Evolutionary conservation across 2,329 filamentous ascomycete genomes (phyloP), one percentile per base, ranked within the genome.

Genomic region (Talaromyces sp.): DNA sequence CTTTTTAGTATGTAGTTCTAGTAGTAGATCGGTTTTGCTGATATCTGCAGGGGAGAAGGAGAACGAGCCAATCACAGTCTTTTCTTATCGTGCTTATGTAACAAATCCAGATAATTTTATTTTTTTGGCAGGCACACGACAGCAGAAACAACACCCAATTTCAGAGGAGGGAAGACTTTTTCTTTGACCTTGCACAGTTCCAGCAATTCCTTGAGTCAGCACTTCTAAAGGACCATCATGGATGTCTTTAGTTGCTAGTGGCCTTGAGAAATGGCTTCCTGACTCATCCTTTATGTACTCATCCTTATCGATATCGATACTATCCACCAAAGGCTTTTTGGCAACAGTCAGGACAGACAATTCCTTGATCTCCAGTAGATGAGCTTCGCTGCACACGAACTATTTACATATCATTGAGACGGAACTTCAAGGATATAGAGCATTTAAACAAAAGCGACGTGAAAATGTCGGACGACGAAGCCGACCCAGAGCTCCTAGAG

Each of bases 401-500:
- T 15, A 11, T 13, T 13, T 9, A 5, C 8, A 15, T 25, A 25
- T 8, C 11, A 46, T 31, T 28, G 22, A 28, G 43, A 10, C 9
- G 3, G 15, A 1, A 31, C 6, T 2, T 33, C 5, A 4, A 10
- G 17, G 15, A 9, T n/a, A 3, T 6, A 48, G 17, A 15, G 19
- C 21, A 13, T 5, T 15, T 25, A 43, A 11, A 41, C 8, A 46
- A 33, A 37, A 28, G 35, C 15, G 21, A 35, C 17, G 33, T 39
- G 35, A 36, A n/a, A 39, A 95, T 95, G 89, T 95, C 90, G 48
- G 91, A 97, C 78, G 90, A 96, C 73, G 93, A 96, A 73, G 87
- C 88, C 50, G 93, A 97, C 69, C 87, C 84, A 40, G 92, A 97
- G 75, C 85, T 97, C 46, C 81, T 97, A 19, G 91, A 87, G 64